Evolutionary conservation across 2,329 filamentous ascomycete genomes (phyloP).

Genomic region (Malbranchea cinnamomea): DNA sequence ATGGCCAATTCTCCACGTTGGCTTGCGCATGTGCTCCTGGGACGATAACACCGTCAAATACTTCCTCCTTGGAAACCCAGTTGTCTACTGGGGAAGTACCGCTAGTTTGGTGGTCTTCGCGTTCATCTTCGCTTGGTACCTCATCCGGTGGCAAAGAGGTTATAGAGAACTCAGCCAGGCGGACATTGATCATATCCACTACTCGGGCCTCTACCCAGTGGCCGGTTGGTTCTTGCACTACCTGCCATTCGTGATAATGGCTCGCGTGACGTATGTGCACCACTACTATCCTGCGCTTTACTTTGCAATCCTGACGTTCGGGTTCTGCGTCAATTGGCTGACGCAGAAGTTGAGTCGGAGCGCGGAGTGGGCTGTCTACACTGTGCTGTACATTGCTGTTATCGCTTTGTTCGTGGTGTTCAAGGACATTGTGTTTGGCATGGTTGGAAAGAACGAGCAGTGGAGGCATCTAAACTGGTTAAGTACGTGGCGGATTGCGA

Average conservation of each 20-base stretch:
- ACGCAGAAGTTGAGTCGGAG: constrained; percentile 50
- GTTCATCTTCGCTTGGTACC: constrained; percentile 65
- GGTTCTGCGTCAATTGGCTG: constrained; percentile 78
- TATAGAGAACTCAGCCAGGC: constrained; percentile 64
- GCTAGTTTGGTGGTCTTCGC: constrained; percentile 59
- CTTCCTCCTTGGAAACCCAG: constrained; percentile 91
- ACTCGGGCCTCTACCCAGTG: constrained; percentile 77
- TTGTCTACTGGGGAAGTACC: constrained; percentile 92
- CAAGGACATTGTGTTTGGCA: constrained; percentile 89
- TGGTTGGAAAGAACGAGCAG: constrained; percentile 69
- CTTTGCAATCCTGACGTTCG: constrained; percentile 81
- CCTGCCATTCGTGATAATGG: constrained; percentile 91
- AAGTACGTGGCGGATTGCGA: constrained; percentile 67
- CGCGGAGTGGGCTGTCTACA: constrained; percentile 56
- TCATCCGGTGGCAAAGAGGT: constrained; percentile 89
- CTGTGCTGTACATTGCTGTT: constrained; percentile 54
- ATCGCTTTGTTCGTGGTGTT: constrained; percentile 81
- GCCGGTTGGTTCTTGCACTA: constrained; percentile 96
- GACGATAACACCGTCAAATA: constrained; percentile 93
- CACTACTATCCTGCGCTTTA: constrained; percentile 98
- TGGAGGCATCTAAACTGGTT: constrained; percentile 95
- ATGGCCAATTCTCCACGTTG: constrained; percentile 91
- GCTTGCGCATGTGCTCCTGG: constrained; percentile 97
- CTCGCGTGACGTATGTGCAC: constrained; percentile 95
- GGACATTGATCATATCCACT: constrained; percentile 91